Evolutionary conservation across 106 monocot species (phyloP), one percentile per base, ranked within the genome.

Genomic region (Dioscorea zingiberensis): DNA sequence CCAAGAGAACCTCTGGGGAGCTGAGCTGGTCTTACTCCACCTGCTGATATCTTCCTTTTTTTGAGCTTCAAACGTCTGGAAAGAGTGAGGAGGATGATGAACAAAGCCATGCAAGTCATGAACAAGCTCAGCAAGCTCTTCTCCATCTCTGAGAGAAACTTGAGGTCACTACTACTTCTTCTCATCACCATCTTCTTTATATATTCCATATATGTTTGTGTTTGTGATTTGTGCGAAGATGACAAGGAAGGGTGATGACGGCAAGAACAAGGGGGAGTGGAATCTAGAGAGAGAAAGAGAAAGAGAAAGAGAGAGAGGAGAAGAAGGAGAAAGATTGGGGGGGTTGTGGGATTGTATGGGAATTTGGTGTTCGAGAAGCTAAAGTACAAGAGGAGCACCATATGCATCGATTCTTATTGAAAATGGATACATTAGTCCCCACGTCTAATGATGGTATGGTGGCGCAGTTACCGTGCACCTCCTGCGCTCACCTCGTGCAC

Each of bases 1-100:
- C 98, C 98, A 53, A 74, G 67, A 66, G 80, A 68, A 12, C 98
- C 98, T 0, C 26, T 38, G 26, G 98, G 98, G 58, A 99, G 77
- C 8, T 44, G 59, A 11, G 71, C 44, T 21, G 13, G 10, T 38
- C 38, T 45, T 19, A 15, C 0, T 44, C 16, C 28, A 23, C 63
- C 26, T 18, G 9, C 47, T 44, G 28, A 63, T 46, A 5, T 27
- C 59, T 46, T 54, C 67, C 73, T 54, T 13, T 27, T 71, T 17
- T 23, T 26, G 54, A 17, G n/a, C n/a, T n/a, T n/a, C n/a, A n/a
- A 59, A 13, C 48, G 15, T 17, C 32, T 22, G 13, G 29, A 11
- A 8, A 57, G 38, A 10, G 55, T 7, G n/a, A 60, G 21, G 12
- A 47, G 7, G 7, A 57, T 27, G n/a, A 55, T 48, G 45, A 61